phyloP scores from a whole-genome alignment of 257 asterid species.

The Scutellaria barbata region DNA sequence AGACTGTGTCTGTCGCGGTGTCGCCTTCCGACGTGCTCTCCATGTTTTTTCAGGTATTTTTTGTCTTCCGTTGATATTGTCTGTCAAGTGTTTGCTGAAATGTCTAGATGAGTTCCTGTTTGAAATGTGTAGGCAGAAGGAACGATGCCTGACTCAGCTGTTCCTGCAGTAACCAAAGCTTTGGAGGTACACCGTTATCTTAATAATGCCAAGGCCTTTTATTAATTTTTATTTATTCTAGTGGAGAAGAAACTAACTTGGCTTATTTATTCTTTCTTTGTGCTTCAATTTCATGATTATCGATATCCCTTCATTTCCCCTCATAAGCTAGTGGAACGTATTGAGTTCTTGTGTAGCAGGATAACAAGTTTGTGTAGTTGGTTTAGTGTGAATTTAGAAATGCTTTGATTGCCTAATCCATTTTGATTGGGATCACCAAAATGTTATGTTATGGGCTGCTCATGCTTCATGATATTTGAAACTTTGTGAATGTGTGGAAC shows the following conservation, averaged over 20 bases:
- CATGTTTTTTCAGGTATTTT: conserved; percentile 77
- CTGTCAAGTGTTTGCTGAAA: conserved; percentile 33
- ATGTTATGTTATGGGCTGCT: not conserved
- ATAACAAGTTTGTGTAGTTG: no score
- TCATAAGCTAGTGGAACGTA: not conserved
- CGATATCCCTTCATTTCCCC: not conserved
- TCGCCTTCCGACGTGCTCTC: conserved; percentile 89
- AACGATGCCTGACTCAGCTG: conserved; percentile 63
- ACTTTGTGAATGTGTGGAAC: conserved; percentile 9
- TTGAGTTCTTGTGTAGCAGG: not conserved
- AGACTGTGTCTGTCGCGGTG: conserved; percentile 78
- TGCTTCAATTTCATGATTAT: not conserved
- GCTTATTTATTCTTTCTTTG: no score
- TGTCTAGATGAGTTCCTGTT: conserved; percentile 29
- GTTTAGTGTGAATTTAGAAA: not conserved
- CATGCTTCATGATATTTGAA: conserved; percentile 27
- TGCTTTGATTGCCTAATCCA: not conserved
- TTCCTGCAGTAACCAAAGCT: conserved; percentile 69
- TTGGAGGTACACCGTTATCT: conserved; percentile 55
- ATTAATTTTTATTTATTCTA: no score
- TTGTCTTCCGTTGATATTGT: not conserved
- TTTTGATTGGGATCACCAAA: not conserved
- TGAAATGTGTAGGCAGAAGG: conserved; percentile 75
- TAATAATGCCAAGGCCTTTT: no score
- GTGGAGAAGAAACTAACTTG: no score